Evolutionary conservation across 371 early-diverging fungal genomes (phyloP), one percentile per base, ranked within the genome.

Genomic region (Mucor ambiguus): DNA sequence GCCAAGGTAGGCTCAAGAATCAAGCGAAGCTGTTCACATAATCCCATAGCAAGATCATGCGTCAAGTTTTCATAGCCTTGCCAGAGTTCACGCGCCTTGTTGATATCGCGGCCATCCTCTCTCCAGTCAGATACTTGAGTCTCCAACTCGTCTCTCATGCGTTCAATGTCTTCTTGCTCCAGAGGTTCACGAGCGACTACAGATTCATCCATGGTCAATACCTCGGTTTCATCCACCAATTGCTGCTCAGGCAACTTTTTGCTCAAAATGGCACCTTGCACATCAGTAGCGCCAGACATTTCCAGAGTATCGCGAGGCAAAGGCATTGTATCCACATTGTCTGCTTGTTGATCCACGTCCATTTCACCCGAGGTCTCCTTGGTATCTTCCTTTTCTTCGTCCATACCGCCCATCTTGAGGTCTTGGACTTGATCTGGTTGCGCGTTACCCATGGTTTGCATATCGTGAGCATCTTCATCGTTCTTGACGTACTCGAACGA

Each of bases 1-100:
- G 96, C 96, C 72, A 96, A 87, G 28, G 99, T 99, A 0, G 98
- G 97, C 69, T 98, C 98, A 58, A 99, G 85, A 67, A 99, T 96
- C 64, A 97, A 86, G 18, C 98, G 92, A 44, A 99, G 87, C 69
- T 98, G 95, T 78, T 99, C 98, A 70, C 95, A 94, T 11, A 99
- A 86, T 30, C 91, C 84, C 73, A 95, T 89, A 3, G 98, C 90
- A 37, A 96, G 86, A 65, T 96, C 94, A 67, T 93, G 91, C 3
- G 94, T 95, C 60, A 95, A 74, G n/a, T 87, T 85, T 67, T 92
- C 91, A 80, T 95, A 98, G 49, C 87, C 79, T 68, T 89, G 90
- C 98, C 98, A 98, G 24, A 96, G 79, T 61, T 92, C 87, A 48
- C 89, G 85, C 14, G 95, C 92, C 38, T 82, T 83, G 26, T 80